Base-by-base conservation (phyloP, 2,329 filamentous ascomycete genomes). In the Fusarium buharicum region DNA sequence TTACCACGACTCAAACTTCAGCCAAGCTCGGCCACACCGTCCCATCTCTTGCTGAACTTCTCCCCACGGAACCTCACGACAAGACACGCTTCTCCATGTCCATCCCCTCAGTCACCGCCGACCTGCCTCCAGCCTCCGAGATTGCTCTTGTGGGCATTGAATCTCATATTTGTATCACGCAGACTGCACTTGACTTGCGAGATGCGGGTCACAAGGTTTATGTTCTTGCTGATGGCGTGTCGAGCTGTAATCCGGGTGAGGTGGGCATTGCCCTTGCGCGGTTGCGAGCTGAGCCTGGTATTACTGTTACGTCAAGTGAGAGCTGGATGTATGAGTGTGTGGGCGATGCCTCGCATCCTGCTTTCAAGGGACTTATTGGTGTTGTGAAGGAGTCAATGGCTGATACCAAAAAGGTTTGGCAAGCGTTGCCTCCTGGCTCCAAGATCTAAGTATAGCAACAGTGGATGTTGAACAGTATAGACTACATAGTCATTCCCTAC, bases 51-150 rank as follows among this genome's bases (percentile, higher is more conserved):
- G 76, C 81, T 57, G 72, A 79, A 6, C 77, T 83, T 40, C 81
- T 89, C 50, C 70, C 81, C 54, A 84, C 86, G 2, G 55, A 78
- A 34, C 78, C 91, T 70, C 79, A 86, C 68, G 94, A 98, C 82
- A 98, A 98, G 80, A 94, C 92, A 6, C 83, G 85, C 46, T 98
- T 98, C 81, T 92, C 88, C 73, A 98, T 98, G 93, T 84, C 87
- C 74, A 86, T 90, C 2, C 90, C 92, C 0, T 82, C 88, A 34
- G 79, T 97, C 38, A 78, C 82, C 22, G 62, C 68, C 61, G 30
- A 69, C 40, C 68, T 77, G 17, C 60, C 71, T 1, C 69, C 76
- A 1, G 73, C 72, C 1, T 78, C 85, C 18, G 84, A 89, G 69
- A 84, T 92, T 49, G 89, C 91, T 51, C 86, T 98, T 62, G 89